Evolutionary conservation across 331 rosid species (phyloP).

Genomic region (Ulmus americana): DNA sequence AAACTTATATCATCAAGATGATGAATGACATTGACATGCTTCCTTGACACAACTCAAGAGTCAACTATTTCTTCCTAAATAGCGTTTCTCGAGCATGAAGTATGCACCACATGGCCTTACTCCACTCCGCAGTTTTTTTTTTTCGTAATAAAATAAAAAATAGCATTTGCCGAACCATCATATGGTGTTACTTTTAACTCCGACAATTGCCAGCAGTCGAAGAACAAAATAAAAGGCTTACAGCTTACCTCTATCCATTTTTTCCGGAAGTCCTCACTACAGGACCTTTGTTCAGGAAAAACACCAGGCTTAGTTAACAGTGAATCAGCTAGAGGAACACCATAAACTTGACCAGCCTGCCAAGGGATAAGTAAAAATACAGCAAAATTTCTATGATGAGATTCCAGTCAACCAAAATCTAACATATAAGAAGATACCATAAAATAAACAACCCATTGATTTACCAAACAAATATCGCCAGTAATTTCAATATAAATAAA

Average conservation of each 20-base stretch:
- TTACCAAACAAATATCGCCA: not conserved
- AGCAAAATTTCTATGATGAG: constrained; percentile 27
- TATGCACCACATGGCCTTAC: not conserved
- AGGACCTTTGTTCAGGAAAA: constrained; percentile 72
- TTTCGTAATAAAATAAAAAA: not conserved
- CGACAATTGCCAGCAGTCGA: not conserved
- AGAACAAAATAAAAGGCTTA: constrained; percentile 24
- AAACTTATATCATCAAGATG: not conserved
- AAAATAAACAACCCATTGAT: not conserved
- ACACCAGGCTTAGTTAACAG: constrained; percentile 69
- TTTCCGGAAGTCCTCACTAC: constrained; percentile 75
- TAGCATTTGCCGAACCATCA: not conserved
- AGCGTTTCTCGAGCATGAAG: constrained; percentile 1
- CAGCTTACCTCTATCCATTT: constrained; percentile 97
- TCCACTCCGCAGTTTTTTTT: not conserved
- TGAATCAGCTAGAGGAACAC: constrained; percentile 76
- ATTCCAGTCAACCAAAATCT: not conserved
- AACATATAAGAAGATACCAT: not conserved
- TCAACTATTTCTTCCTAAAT: not conserved
- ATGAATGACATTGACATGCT: not conserved
- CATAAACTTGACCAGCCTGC: constrained; percentile 98
- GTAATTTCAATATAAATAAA: too few relatives aligned
- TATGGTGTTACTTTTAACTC: not conserved
- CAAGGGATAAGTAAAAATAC: constrained; percentile 25
- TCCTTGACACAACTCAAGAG: not conserved